Evolutionary conservation across 108 stramenopile genomes (phyloP).

Genomic region (Hondaea fermentalgiana): DNA sequence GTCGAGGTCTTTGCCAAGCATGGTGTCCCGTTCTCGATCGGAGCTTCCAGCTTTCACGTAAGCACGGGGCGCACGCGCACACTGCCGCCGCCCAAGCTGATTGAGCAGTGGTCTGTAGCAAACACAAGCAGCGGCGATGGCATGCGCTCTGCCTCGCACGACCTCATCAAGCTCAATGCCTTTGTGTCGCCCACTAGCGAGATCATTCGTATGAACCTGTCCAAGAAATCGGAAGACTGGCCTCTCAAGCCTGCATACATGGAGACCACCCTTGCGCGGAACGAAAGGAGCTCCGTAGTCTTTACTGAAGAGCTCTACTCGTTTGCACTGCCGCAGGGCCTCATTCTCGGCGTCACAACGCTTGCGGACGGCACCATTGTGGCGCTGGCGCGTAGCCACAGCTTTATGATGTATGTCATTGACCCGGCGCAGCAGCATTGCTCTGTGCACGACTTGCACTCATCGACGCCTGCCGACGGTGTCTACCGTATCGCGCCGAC

Average conservation of each 20-base stretch:
- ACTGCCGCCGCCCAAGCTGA: neutral
- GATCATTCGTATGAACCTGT: neutral
- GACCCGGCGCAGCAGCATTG: neutral
- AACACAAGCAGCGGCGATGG: neutral
- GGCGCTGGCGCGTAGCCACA: neutral
- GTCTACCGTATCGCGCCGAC: neutral
- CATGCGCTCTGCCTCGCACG: neutral
- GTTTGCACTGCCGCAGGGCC: neutral
- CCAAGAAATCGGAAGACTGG: neutral
- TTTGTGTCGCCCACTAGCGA: neutral
- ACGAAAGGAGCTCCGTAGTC: neutral
- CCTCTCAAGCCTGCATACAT: neutral
- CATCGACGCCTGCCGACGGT: neutral
- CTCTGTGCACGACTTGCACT: neutral
- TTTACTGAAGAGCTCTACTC: neutral
- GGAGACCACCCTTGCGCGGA: neutral
- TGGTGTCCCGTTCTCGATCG: constrained; percentile 7
- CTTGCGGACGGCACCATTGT: neutral
- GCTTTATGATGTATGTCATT: neutral
- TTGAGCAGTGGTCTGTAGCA: neutral
- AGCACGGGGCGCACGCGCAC: neutral
- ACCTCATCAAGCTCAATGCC: neutral
- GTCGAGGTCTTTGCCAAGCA: constrained; percentile 1
- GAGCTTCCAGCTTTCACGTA: neutral
- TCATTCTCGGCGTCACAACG: neutral